Evolutionary conservation across 805 yeast species (phyloP).

Genomic region (Ogataea neopini): DNA sequence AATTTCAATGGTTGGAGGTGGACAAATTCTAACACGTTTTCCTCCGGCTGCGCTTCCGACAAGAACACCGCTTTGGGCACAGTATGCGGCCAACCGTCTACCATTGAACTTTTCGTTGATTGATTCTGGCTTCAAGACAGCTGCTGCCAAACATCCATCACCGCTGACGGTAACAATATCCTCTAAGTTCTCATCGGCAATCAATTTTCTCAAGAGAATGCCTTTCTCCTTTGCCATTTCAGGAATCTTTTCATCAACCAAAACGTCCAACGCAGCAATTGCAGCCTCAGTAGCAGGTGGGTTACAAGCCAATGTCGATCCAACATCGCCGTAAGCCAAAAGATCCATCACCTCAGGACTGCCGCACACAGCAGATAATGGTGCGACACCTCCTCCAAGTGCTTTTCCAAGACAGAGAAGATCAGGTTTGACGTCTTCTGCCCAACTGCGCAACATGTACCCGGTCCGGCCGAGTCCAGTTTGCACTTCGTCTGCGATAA

Average conservation of each 20-base stretch:
- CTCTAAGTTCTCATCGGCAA: conserved; percentile 17
- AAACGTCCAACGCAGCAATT: conserved; percentile 31
- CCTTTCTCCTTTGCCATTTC: conserved; percentile 24
- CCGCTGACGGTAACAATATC: conserved; percentile 25
- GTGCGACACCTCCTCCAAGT: conserved; percentile 29
- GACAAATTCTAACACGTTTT: conserved; percentile 30
- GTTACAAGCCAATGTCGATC: conserved; percentile 34
- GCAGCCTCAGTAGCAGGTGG: conserved; percentile 35
- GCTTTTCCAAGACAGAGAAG: conserved; percentile 33
- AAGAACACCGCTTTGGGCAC: conserved; percentile 27
- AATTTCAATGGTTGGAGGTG: conserved; percentile 29
- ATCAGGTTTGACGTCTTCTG: conserved; percentile 28
- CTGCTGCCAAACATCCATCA: conserved; percentile 28
- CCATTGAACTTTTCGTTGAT: conserved; percentile 20
- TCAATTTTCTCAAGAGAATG: conserved; percentile 17
- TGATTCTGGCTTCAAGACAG: conserved; percentile 18
- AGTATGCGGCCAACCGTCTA: conserved; percentile 23
- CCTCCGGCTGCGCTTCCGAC: conserved; percentile 26
- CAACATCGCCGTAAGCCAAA: conserved; percentile 26
- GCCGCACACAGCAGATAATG: conserved; percentile 31
- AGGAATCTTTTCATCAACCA: conserved; percentile 27
- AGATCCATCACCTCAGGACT: conserved; percentile 25
- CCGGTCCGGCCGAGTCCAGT: conserved; percentile 35
- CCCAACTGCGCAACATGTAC: conserved; percentile 20
- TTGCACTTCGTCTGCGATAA: conserved; percentile 34